Percentiles rank a stretch among this genome's conserved stretches.
These are phyloP conservation scores for Huntiella decipiens DNA, from an alignment of 2,329 filamentous ascomycete genomes.

Conservation along the genomic window DNA sequence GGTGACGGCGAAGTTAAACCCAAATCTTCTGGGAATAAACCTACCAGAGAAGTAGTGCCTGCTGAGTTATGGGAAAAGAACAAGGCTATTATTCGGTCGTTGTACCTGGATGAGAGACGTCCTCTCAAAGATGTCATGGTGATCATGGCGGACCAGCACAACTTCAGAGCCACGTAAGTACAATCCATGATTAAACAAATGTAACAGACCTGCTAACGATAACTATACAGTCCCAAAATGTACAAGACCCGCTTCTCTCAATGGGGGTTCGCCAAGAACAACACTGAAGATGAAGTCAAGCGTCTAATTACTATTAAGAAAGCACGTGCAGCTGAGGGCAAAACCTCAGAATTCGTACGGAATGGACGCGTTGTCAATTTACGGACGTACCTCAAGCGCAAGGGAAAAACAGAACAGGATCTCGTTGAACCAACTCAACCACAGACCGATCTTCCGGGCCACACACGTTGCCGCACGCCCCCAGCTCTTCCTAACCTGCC, in stretches of 20 bases:
- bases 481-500: constrained; percentile 23
- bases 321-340: constrained; percentile 32
- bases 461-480: constrained; percentile 26
- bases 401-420: constrained; percentile 33
- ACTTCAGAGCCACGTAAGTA: constrained; percentile 30
- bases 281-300: constrained; percentile 34
- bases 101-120: constrained; percentile 30
- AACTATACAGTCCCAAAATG: constrained; percentile 28
- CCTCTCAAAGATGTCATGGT: constrained; percentile 34
- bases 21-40: constrained; percentile 4
- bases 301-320: constrained; percentile 31
- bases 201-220: background rate
- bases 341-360: constrained; percentile 32
- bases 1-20: background rate
- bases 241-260: constrained; percentile 37
- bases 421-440: constrained; percentile 26
- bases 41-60: constrained; percentile 24
- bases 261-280: constrained; percentile 36
- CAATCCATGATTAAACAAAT: background rate
- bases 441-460: constrained; percentile 23
- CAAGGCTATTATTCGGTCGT: constrained; percentile 25
- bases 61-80: constrained; percentile 29
- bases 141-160: constrained; percentile 29
- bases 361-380: constrained; percentile 33
- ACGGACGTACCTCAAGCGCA: constrained; percentile 32